These are phyloP conservation scores for Plasmodium berghei DNA, from an alignment of 169 alveolate species.

Conservation along the genomic window DNA sequence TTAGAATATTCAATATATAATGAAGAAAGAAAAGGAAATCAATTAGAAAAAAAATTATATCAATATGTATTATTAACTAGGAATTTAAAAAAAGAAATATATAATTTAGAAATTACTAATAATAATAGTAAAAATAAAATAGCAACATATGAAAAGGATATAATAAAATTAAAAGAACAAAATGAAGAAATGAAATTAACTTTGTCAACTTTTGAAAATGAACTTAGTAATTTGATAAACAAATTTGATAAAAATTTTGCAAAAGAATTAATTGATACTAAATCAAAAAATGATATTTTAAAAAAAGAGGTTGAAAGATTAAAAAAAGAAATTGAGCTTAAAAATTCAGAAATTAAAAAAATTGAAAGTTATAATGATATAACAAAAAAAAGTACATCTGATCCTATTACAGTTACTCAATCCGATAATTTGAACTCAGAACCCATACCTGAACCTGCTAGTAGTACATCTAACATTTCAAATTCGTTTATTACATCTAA, in stretches of 20 bases:
- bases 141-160: conserved; percentile 67
- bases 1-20: conserved; percentile 66
- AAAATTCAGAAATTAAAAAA: conserved; percentile 70
- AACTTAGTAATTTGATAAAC: conserved; percentile 65
- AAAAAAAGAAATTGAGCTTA: conserved; percentile 62
- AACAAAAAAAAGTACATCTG: conserved; percentile 24
- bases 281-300: conserved; percentile 62
- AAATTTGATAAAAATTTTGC: conserved; percentile 75
- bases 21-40: conserved; percentile 72
- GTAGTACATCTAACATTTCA: neutral
- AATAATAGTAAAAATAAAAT: conserved; percentile 46
- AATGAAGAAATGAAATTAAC: conserved; percentile 75
- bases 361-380: conserved; percentile 57
- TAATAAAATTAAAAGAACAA: conserved; percentile 57
- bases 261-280: conserved; percentile 71
- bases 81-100: conserved; percentile 41
- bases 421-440: neutral
- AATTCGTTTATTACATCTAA: neutral
- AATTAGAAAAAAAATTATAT: conserved; percentile 50
- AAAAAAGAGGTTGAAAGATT: conserved; percentile 74
- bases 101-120: conserved; percentile 24
- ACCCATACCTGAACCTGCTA: neutral
- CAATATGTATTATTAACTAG: conserved; percentile 37
- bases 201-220: conserved; percentile 75
- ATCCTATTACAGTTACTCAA: neutral